These are phyloP conservation scores for Rhizopogon roseolus DNA, from an alignment of 768 basidiomycete genomes.

Conservation along the genomic window DNA sequence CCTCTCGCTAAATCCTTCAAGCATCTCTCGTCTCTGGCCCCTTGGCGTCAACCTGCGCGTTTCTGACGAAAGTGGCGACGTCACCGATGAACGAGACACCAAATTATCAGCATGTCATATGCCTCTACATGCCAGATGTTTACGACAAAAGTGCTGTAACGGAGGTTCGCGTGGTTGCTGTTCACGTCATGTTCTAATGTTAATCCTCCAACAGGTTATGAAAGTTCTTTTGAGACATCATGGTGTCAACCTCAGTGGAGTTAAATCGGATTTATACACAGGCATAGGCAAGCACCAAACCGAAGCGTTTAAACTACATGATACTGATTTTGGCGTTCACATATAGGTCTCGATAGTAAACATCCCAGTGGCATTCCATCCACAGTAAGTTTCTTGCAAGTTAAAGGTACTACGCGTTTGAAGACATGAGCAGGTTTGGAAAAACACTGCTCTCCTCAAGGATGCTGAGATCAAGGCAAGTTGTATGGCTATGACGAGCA, in stretches of 20 bases:
- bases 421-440: constrained; percentile 53
- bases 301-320: neutral
- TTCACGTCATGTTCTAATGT: neutral
- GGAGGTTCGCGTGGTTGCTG: constrained; percentile 33
- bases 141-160: constrained; percentile 59
- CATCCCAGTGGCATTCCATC: constrained; percentile 69
- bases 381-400: constrained; percentile 41
- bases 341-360: constrained; percentile 68
- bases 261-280: constrained; percentile 72
- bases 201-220: constrained; percentile 46
- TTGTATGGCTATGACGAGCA: neutral
- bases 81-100: constrained; percentile 42
- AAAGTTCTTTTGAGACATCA: constrained; percentile 60
- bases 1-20: constrained; percentile 18
- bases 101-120: constrained; percentile 61
- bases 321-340: neutral
- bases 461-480: constrained; percentile 61
- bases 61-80: constrained; percentile 62
- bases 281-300: constrained; percentile 37
- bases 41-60: constrained; percentile 52
- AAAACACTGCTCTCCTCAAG: constrained; percentile 51
- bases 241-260: constrained; percentile 60
- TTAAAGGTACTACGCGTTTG: neutral
- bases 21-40: constrained; percentile 65
- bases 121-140: constrained; percentile 67